These are phyloP conservation scores for Sarcocystis neurona DNA, from an alignment of 169 alveolate species.

Conservation along the genomic window DNA sequence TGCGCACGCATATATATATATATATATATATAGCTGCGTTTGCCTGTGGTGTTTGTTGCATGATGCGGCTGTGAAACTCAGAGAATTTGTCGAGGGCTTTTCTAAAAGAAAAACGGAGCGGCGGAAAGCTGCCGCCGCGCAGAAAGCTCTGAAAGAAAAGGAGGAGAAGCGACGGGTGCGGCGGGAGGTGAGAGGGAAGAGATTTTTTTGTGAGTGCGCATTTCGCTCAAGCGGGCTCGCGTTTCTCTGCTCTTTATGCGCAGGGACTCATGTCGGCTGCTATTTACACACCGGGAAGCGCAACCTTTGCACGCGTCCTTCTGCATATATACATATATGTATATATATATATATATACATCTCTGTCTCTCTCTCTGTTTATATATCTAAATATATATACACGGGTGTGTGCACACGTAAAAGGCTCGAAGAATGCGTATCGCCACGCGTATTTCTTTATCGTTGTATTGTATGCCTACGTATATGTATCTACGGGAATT, in stretches of 20 bases:
- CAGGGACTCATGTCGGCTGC: too few species aligned
- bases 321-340: not conserved
- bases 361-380: not conserved
- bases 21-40: too few species aligned
- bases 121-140: slow-evolving; percentile 21
- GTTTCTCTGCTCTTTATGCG: not conserved
- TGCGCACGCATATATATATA: too few species aligned
- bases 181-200: not conserved
- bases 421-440: not conserved
- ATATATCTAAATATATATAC: not conserved
- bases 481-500: not conserved
- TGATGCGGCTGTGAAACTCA: too few species aligned
- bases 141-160: not conserved
- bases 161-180: slow-evolving; percentile 25
- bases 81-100: slow-evolving; percentile 8
- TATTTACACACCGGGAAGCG: too few species aligned
- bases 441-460: not conserved
- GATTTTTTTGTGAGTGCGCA: not conserved
- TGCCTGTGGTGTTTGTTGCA: too few species aligned
- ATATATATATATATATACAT: slow-evolving; percentile 3
- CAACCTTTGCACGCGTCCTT: not conserved
- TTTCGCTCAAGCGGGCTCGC: not conserved
- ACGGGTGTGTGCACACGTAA: not conserved
- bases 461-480: not conserved
- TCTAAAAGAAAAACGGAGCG: slow-evolving; percentile 24